phyloP scores from a whole-genome alignment of 352 stramenopile species.

The Globisporangium heterothallicum region DNA sequence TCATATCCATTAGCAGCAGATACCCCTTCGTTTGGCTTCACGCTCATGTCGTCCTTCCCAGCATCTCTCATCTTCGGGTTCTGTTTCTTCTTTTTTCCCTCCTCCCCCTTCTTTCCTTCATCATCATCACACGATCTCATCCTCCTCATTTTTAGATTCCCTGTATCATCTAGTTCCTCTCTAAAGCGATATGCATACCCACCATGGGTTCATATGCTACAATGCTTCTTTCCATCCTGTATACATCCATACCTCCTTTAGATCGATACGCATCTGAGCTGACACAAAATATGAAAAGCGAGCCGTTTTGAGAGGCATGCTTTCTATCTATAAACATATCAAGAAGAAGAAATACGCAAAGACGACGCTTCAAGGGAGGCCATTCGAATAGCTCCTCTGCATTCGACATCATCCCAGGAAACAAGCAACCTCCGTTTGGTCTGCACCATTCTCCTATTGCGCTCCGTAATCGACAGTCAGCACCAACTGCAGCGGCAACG shows the following conservation, averaged over 20 bases:
- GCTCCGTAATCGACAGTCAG: neutral
- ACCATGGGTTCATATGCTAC: neutral
- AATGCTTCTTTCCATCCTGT: neutral
- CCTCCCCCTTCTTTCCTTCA: neutral
- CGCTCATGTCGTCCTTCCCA: too few species aligned
- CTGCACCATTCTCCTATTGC: neutral
- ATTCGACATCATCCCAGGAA: neutral
- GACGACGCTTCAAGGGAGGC: too few species aligned
- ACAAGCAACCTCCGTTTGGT: neutral
- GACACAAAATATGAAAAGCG: too few species aligned
- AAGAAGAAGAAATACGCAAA: too few species aligned
- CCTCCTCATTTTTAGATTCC: neutral
- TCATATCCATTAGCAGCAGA: too few species aligned
- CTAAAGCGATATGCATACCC: neutral
- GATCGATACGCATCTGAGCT: neutral
- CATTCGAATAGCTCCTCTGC: too few species aligned
- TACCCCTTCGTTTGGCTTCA: neutral
- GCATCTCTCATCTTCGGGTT: neutral
- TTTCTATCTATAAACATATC: slow-evolving; percentile 1
- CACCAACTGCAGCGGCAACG: neutral
- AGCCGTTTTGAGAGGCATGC: neutral
- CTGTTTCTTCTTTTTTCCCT: neutral
- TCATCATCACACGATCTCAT: neutral
- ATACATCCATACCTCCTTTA: neutral
- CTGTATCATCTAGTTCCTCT: neutral